A percentile compares a stretch with the other conserved stretches of the same genome.
Evolutionary conservation across 352 stramenopile genomes (phyloP).

Genomic region (Globisporangium takayamanum): DNA sequence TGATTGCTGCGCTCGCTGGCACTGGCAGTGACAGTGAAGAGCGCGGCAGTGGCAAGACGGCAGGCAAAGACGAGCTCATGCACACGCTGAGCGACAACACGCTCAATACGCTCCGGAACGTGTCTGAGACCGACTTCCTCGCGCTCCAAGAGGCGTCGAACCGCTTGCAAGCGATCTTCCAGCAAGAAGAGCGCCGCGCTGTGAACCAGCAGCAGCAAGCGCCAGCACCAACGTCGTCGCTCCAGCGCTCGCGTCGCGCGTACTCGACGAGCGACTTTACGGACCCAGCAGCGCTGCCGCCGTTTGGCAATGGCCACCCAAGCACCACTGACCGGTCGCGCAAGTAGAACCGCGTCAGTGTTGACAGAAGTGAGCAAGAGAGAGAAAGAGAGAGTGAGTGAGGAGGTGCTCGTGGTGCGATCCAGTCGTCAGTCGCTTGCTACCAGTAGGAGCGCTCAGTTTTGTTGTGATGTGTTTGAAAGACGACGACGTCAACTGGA

Average conservation of each 20-base stretch:
- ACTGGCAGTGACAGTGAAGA: constrained; percentile 57
- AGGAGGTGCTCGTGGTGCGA: neutral
- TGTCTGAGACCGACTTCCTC: constrained; percentile 62
- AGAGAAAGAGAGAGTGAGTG: neutral
- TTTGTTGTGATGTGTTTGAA: neutral
- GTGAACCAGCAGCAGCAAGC: constrained; percentile 24
- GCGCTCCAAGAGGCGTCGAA: constrained; percentile 56
- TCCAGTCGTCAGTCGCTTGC: no score
- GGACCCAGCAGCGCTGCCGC: constrained; percentile 5
- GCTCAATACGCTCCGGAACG: constrained; percentile 54
- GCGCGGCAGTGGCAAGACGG: constrained; percentile 10
- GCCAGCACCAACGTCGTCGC: constrained; percentile 29
- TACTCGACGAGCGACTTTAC: constrained; percentile 63
- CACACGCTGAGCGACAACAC: constrained; percentile 69
- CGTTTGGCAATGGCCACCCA: constrained; percentile 7
- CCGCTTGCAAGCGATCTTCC: constrained; percentile 57
- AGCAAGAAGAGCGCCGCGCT: constrained; percentile 36
- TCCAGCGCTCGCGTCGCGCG: constrained; percentile 46
- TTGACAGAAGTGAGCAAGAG: neutral
- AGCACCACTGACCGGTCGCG: neutral
- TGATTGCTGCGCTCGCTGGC: constrained; percentile 56
- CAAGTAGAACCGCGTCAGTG: constrained; percentile 3
- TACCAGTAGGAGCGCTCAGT: neutral
- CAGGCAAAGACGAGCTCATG: constrained; percentile 43
- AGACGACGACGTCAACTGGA: no score